These are phyloP conservation scores for Trichoderma oligosporum DNA, from an alignment of 2,329 filamentous ascomycete genomes.

Conservation along the genomic window DNA sequence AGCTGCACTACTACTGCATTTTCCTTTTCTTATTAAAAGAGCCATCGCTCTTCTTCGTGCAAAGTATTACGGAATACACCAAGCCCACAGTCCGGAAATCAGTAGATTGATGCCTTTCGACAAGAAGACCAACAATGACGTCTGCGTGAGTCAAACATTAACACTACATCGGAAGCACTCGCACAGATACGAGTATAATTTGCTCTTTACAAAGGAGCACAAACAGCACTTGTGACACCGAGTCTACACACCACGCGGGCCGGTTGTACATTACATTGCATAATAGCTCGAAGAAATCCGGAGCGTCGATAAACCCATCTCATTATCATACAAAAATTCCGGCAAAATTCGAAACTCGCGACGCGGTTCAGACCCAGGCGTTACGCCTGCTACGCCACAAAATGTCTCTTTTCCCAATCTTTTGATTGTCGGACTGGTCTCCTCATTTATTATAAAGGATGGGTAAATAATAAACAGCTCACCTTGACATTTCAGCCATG, in stretches of 20 bases:
- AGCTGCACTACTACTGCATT: no score
- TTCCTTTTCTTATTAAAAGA: no score
- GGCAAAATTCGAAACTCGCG: constrained; percentile 8
- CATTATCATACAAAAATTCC: constrained; percentile 2
- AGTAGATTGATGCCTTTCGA: background rate
- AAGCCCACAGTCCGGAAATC: background rate
- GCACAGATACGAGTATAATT: constrained; percentile 2
- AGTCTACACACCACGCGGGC: constrained; percentile 16
- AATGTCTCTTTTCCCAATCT: constrained; percentile 3
- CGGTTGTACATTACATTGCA: constrained; percentile 9
- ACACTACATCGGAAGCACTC: background rate
- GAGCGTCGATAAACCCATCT: background rate
- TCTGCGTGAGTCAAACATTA: background rate
- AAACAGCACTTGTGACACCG: background rate
- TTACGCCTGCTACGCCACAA: constrained; percentile 17
- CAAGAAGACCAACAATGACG: background rate
- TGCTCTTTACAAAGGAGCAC: background rate
- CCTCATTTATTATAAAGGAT: constrained; percentile 1
- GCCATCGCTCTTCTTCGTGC: background rate
- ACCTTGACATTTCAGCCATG: background rate
- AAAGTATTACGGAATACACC: no score
- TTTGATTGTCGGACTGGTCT: constrained; percentile 6
- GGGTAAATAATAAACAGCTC: constrained; percentile 1
- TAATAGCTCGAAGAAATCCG: background rate
- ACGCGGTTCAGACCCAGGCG: background rate